These are phyloP conservation scores for Cutaneotrichosporon daszewskae DNA, from an alignment of 1,284 basidiomycete genomes.

Conservation along the genomic window DNA sequence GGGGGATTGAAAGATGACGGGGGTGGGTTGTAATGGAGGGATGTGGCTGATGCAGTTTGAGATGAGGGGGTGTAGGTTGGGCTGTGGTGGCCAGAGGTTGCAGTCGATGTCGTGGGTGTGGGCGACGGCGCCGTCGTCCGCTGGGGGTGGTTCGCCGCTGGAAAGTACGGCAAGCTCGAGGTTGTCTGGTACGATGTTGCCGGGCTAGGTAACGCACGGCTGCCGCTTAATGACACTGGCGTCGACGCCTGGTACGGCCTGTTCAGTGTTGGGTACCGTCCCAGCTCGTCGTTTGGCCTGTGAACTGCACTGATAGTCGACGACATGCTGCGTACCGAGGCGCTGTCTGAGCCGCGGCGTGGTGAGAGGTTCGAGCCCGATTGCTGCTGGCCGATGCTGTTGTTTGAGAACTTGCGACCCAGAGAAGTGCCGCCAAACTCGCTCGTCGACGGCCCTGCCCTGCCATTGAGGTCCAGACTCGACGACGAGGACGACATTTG, in stretches of 20 bases:
- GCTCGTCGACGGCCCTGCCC: not conserved
- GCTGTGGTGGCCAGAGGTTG: not conserved
- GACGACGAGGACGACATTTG: constrained; percentile 1
- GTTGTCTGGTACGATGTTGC: constrained; percentile 5
- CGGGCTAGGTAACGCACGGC: not conserved
- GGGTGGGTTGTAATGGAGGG: not conserved
- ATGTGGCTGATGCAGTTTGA: no score
- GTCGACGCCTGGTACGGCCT: not conserved
- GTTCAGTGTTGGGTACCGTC: constrained; percentile 29
- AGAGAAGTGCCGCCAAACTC: constrained; percentile 27
- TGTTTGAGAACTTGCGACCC: constrained; percentile 20
- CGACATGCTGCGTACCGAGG: constrained; percentile 27
- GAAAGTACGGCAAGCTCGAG: not conserved
- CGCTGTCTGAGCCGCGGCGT: constrained; percentile 28
- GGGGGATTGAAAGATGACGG: not conserved
- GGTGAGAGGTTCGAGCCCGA: constrained; percentile 4
- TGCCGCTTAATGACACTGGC: constrained; percentile 1
- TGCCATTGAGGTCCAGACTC: not conserved
- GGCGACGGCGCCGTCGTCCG: not conserved
- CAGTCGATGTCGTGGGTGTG: not conserved
- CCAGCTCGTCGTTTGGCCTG: constrained; percentile 27
- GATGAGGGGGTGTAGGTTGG: not conserved
- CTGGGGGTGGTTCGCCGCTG: not conserved
- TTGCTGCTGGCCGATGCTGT: not conserved
- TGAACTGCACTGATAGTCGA: constrained; percentile 18